These are phyloP conservation scores for Tritrichomonas foetus DNA, from an alignment of 208 protist species.

Conservation along the genomic window DNA sequence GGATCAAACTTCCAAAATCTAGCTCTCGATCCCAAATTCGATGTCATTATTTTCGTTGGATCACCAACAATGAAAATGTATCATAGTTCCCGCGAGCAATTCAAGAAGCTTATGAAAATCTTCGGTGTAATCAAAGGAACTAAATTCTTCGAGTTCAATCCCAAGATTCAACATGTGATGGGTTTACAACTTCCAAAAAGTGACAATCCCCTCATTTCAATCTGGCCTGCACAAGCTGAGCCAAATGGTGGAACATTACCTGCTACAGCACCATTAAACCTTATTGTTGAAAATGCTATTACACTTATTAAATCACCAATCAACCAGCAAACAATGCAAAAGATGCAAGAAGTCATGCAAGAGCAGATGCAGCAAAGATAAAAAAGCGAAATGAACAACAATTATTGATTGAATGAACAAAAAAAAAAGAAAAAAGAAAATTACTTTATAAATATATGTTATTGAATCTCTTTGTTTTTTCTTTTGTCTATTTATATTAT, in stretches of 20 bases:
- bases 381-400: too few species aligned
- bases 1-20: too few species aligned
- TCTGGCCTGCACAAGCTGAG: conserved; percentile 1
- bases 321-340: too few species aligned
- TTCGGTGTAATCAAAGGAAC: not conserved
- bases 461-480: too few species aligned
- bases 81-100: not conserved
- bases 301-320: not conserved
- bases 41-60: not conserved
- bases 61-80: not conserved
- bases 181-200: not conserved
- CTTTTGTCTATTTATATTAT: too few species aligned
- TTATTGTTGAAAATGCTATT: not conserved
- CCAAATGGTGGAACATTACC: not conserved
- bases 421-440: too few species aligned
- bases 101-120: not conserved
- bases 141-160: not conserved
- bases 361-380: too few species aligned
- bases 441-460: too few species aligned
- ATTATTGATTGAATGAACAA: too few species aligned
- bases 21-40: not conserved
- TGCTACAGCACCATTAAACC: not conserved
- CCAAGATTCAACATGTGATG: not conserved
- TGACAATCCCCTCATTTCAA: not conserved
- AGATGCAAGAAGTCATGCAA: too few species aligned